These are phyloP conservation scores for Aristolochia fimbriata DNA, from an alignment of 164 flowering plant genomes.

Conservation along the genomic window DNA sequence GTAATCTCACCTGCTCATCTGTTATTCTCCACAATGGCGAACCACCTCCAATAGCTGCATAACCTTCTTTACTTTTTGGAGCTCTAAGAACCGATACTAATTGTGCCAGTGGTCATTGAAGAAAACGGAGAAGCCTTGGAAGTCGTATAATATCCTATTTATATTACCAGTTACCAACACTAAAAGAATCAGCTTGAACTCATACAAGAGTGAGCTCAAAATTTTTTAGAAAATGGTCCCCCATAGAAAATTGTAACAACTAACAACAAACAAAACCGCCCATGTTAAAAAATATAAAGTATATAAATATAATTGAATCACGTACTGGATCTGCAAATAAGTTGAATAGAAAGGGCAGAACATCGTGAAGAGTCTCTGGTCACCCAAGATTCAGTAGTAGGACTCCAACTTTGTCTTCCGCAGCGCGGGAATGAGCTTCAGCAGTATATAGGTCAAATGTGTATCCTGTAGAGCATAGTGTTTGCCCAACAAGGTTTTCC, in stretches of 20 bases:
- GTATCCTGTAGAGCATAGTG: background rate
- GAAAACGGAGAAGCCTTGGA: constrained; percentile 75
- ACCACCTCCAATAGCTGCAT: constrained; percentile 97
- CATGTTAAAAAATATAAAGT: background rate
- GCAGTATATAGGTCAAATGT: background rate
- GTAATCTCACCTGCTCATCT: constrained; percentile 65
- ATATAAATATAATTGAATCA: background rate
- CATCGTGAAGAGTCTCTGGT: constrained; percentile 48
- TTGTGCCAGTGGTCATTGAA: constrained; percentile 77
- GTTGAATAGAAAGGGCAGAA: constrained; percentile 88
- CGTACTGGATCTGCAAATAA: constrained; percentile 97
- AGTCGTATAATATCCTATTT: constrained; percentile 85
- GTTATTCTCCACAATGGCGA: constrained; percentile 93
- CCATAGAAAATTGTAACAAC: too few relatives aligned
- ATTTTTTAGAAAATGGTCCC: too few relatives aligned
- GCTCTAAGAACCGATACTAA: constrained; percentile 81
- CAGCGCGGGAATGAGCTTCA: background rate
- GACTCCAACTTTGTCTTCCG: constrained; percentile 74
- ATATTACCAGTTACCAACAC: constrained; percentile 1
- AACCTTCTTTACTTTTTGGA: constrained; percentile 97
- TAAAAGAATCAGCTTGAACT: background rate
- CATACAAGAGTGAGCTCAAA: background rate
- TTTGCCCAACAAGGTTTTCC: background rate
- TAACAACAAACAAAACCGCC: background rate
- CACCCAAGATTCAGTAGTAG: constrained; percentile 91